Conservation (phyloP, 768 basidiomycete genomes). For the Clavulina sp. region DNA sequence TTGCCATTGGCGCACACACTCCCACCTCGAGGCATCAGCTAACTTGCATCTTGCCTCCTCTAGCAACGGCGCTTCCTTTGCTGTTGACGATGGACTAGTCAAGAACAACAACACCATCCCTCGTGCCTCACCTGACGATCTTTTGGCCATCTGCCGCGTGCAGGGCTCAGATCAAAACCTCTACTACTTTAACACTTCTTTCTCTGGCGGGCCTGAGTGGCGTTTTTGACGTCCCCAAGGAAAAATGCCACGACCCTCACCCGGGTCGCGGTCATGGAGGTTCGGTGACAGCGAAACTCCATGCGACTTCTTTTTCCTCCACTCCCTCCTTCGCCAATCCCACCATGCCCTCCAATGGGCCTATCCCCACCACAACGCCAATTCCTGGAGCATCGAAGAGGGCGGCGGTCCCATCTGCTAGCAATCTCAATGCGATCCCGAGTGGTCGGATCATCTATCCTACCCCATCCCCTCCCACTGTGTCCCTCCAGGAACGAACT, state of each 20-base stretch:
- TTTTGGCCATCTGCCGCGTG: slow-evolving; percentile 73
- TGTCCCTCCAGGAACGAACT: not conserved
- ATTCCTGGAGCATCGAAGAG: not conserved
- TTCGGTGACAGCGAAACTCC: slow-evolving; percentile 74
- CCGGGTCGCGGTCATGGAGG: slow-evolving; percentile 76
- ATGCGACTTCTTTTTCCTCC: slow-evolving; percentile 32
- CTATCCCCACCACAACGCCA: not conserved
- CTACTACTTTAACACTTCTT: slow-evolving; percentile 86
- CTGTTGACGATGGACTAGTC: too few species aligned
- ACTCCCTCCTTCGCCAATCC: slow-evolving; percentile 16
- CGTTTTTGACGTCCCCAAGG: slow-evolving; percentile 83
- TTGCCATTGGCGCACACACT: too few species aligned
- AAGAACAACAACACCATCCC: too few species aligned
- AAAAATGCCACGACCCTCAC: slow-evolving; percentile 80
- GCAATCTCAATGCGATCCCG: not conserved
- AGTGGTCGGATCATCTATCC: not conserved
- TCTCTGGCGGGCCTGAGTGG: slow-evolving; percentile 94
- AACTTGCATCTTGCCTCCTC: too few species aligned
- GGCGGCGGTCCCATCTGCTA: not conserved
- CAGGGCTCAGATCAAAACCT: slow-evolving; percentile 58
- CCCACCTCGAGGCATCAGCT: too few species aligned
- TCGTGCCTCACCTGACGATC: slow-evolving; percentile 59
- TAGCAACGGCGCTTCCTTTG: too few species aligned
- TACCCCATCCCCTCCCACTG: not conserved
- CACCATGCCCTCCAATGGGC: not conserved